Conservation (phyloP, 768 basidiomycete genomes). For the Crassisporium funariophilum region DNA sequence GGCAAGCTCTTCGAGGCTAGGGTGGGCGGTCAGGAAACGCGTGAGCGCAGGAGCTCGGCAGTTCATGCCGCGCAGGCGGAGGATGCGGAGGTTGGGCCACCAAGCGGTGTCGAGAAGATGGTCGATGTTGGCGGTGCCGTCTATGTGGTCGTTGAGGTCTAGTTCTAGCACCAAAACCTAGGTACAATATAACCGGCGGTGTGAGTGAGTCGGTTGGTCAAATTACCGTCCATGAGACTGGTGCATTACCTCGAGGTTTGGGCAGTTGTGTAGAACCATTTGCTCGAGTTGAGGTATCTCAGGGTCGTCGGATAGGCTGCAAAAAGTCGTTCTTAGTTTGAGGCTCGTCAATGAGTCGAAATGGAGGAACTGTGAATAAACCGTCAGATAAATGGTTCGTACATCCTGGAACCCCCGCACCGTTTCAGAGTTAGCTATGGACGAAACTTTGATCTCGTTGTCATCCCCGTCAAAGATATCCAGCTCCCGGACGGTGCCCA, state of each 20-base stretch:
- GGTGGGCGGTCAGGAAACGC: constrained; percentile 4
- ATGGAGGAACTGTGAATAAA: background rate
- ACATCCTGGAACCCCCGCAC: background rate
- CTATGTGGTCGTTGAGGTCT: background rate
- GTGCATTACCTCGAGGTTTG: background rate
- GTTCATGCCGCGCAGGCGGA: constrained; percentile 5
- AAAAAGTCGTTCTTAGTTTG: background rate
- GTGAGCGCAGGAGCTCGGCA: constrained; percentile 4
- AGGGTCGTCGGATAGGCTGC: background rate
- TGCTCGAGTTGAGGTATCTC: background rate
- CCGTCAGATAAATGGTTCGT: background rate
- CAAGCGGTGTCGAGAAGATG: background rate
- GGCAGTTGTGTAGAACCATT: background rate
- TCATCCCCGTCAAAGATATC: constrained; percentile 2
- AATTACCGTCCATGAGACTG: background rate
- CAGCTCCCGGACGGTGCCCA: constrained; percentile 6
- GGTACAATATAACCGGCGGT: too few relatives aligned
- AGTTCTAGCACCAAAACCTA: constrained; percentile 5
- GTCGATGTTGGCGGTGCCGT: constrained; percentile 9
- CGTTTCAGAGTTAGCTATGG: background rate
- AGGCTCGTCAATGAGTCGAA: background rate
- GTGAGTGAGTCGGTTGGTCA: background rate
- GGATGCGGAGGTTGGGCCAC: constrained; percentile 10
- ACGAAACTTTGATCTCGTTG: background rate
- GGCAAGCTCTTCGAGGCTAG: constrained; percentile 2